Base-by-base conservation (phyloP, 2,329 filamentous ascomycete species). In the Arthrobotrys entomopaga region DNA sequence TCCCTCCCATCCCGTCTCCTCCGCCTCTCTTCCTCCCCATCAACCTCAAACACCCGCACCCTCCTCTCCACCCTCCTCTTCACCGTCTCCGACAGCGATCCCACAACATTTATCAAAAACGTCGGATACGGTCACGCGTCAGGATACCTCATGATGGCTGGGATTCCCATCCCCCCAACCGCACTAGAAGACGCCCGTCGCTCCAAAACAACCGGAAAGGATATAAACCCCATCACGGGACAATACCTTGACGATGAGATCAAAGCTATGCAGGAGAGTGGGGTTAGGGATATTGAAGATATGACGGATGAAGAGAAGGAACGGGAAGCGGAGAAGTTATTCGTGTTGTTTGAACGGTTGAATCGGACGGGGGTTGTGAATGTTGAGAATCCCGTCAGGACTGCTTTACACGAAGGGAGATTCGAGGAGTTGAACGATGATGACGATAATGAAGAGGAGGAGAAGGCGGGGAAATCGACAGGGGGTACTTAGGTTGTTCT, bases 301-400 rank as follows among this genome's bases (percentile, higher is more conserved):
- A 97, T 98, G 94, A 95, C 91, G 0, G 84, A 91, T 53, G 93
- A 93, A 77, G 94, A 98, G 83, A 97, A 94, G 81, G 91, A 97
- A 81, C 85, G 91, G 69, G 95, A 99, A 80, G 94, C 93, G 0
- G 94, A 97, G 81, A 87, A 88, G 66, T 82, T 97, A 0, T 97
- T 96, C 82, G 92, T 97, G 11, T 83, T 97, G 2, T 97, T 97
- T 82, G 93, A 97, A 82, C 86, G 91, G 90, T 90, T 95, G 49
- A 91, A 87, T 80, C 87, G 86, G 75, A 95, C 89, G 10, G 92
- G 92, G 2, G 85, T 96, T 3, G 84, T 96, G 34, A 85, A 90
- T 76, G 88, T 95, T 13, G 86, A 92, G 81, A 96, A 96, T 79
- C 92, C 92, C 0, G 88, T 96, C 1, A 86, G 88, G 67, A 84